Evolutionary conservation across 208 protist species (phyloP).

Genomic region (Acanthamoeba culbertsoni): DNA sequence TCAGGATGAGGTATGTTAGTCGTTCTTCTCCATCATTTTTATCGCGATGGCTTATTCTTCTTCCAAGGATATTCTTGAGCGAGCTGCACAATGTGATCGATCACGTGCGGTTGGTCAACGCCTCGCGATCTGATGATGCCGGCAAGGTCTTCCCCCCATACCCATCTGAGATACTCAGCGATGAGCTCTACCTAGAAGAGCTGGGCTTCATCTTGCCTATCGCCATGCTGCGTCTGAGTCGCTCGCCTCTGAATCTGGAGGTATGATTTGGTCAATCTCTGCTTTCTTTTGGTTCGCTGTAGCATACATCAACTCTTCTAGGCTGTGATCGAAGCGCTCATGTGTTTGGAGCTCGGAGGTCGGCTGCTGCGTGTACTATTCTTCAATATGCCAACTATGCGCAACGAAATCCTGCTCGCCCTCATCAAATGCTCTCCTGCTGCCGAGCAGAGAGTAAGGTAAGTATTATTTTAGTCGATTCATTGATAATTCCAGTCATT

Average conservation of each 20-base stretch:
- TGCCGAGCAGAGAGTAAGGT: neutral
- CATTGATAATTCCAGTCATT: neutral
- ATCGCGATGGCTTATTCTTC: neutral
- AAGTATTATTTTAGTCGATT: neutral
- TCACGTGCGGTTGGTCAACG: neutral
- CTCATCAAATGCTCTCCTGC: neutral
- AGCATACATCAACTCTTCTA: neutral
- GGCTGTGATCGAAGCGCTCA: neutral
- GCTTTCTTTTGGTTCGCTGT: neutral
- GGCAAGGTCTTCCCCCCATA: neutral
- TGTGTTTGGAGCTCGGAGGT: neutral
- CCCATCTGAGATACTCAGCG: neutral
- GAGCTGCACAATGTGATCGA: neutral
- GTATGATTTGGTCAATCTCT: no score
- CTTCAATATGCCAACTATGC: neutral
- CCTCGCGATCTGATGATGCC: neutral
- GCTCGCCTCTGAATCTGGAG: neutral
- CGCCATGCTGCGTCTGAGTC: neutral
- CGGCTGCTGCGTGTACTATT: neutral
- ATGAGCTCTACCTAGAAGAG: neutral
- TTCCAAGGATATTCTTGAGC: neutral
- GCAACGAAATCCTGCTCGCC: neutral
- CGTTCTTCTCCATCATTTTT: neutral
- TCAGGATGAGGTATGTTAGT: neutral
- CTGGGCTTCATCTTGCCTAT: constrained; percentile 6